Percentiles rank a stretch among this genome's conserved stretches.
Evolutionary conservation across 108 stramenopile species (phyloP).

Genomic region (Stephanodiscus minutulus): DNA sequence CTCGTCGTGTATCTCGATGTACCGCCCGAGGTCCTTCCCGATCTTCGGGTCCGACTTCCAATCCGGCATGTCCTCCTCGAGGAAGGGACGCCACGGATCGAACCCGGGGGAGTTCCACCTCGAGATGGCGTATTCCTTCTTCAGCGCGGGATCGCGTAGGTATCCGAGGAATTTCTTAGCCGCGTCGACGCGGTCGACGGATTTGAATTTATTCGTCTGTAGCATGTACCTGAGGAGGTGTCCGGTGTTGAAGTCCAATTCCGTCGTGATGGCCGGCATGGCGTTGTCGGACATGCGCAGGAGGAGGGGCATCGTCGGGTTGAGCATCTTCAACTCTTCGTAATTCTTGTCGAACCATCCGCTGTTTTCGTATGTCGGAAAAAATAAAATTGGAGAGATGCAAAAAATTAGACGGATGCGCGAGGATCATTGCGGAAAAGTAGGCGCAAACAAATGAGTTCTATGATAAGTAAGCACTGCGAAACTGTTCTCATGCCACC

Average conservation of each 20-base stretch:
- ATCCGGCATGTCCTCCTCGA: slow-evolving; percentile 59
- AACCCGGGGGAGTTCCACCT: slow-evolving; percentile 75
- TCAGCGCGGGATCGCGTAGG: slow-evolving; percentile 32
- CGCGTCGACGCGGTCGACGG: slow-evolving; percentile 73
- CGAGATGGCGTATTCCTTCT: slow-evolving; percentile 39
- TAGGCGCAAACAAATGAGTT: too few species aligned
- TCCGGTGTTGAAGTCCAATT: slow-evolving; percentile 77
- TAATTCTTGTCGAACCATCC: slow-evolving; percentile 76
- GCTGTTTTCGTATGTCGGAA: slow-evolving; percentile 35
- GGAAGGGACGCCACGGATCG: slow-evolving; percentile 72
- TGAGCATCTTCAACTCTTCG: slow-evolving; percentile 77
- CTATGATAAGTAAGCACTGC: too few species aligned
- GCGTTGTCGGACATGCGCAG: slow-evolving; percentile 82
- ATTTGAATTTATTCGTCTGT: slow-evolving; percentile 74
- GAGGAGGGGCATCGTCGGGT: slow-evolving; percentile 80
- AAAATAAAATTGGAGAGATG: too few species aligned
- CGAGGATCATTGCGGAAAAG: too few species aligned
- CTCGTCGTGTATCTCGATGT: slow-evolving; percentile 62
- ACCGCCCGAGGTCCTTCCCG: slow-evolving; percentile 49
- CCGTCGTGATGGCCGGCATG: slow-evolving; percentile 87
- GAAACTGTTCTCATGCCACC: too few species aligned
- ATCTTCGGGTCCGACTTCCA: slow-evolving; percentile 68
- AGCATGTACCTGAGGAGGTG: slow-evolving; percentile 86
- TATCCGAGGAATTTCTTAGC: slow-evolving; percentile 65
- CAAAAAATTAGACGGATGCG: too few species aligned